A percentile compares a stretch with the other conserved stretches of the same genome.
Conservation (phyloP, 2,329 filamentous ascomycete genomes). For the Scopulariopsis brevicaulis region DNA sequence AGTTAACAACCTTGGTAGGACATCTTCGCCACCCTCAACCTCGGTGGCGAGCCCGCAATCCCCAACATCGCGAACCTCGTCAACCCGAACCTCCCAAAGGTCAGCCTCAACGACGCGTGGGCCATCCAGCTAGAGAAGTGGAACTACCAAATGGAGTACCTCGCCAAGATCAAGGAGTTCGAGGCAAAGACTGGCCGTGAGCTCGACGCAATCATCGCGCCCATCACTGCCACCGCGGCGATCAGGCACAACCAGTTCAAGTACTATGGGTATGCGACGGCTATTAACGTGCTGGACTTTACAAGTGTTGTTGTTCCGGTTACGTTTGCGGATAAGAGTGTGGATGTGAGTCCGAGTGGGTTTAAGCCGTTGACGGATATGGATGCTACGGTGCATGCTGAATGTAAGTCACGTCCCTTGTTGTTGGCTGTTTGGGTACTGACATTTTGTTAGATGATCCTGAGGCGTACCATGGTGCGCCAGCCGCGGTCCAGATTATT, state of each 20-base stretch:
- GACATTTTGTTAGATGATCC: constrained; percentile 7
- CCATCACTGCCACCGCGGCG: constrained; percentile 27
- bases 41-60: constrained; percentile 23
- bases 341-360: constrained; percentile 16
- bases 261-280: constrained; percentile 23
- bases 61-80: constrained; percentile 16
- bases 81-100: constrained; percentile 10
- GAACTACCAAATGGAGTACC: constrained; percentile 20
- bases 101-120: constrained; percentile 14
- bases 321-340: constrained; percentile 24
- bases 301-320: constrained; percentile 31
- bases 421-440: not conserved
- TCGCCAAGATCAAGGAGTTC: constrained; percentile 11
- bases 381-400: constrained; percentile 11
- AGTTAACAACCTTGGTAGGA: constrained; percentile 11
- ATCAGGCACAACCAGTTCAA: constrained; percentile 22
- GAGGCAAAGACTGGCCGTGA: constrained; percentile 11
- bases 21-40: constrained; percentile 12
- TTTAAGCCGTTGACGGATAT: constrained; percentile 11
- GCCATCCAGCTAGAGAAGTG: constrained; percentile 19
- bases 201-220: constrained; percentile 25
- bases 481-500: constrained; percentile 14
- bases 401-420: constrained; percentile 11
- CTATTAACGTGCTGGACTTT: constrained; percentile 25
- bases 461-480: constrained; percentile 14